Percentiles rank a stretch among this genome's conserved stretches.
Conservation (phyloP, 2,329 filamentous ascomycete species). For the Diaporthe humulicola region DNA sequence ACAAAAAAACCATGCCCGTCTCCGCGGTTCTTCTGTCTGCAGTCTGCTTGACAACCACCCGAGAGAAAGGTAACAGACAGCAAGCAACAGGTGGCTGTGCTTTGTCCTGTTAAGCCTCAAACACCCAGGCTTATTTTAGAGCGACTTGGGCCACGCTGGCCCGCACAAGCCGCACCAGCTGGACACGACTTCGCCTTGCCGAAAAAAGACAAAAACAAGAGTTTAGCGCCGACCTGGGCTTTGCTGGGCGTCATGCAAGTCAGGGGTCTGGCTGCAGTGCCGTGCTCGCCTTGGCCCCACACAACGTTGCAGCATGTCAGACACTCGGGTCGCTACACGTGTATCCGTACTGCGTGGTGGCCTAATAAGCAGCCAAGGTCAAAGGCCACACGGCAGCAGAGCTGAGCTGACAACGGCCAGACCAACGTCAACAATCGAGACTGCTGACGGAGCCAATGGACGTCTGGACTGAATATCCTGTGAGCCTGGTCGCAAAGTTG, state of each 20-base stretch:
- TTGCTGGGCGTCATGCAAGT: conserved; percentile 23
- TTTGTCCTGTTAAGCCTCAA: background rate
- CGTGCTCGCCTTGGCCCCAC: background rate
- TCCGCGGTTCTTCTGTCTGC: background rate
- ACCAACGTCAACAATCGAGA: background rate
- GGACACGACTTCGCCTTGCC: conserved; percentile 10
- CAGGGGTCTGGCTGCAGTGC: conserved; percentile 14
- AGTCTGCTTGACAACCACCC: background rate
- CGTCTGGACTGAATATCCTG: background rate
- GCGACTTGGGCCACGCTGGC: background rate
- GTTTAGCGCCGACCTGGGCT: conserved; percentile 23
- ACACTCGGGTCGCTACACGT: too few species aligned
- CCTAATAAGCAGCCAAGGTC: background rate
- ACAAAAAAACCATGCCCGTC: background rate
- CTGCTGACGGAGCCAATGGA: background rate
- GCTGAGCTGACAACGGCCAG: background rate
- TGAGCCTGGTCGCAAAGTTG: background rate
- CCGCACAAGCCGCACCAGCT: background rate
- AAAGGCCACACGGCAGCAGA: background rate
- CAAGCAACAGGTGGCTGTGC: background rate
- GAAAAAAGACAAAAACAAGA: conserved; percentile 15
- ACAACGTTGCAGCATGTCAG: background rate
- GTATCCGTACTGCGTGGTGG: too few species aligned
- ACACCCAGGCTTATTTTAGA: conserved; percentile 22
- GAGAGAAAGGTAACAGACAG: background rate